phyloP scores from a whole-genome alignment of 225 moss, liverwort and hornwort genomes.

The Marchantia paleacea region DNA sequence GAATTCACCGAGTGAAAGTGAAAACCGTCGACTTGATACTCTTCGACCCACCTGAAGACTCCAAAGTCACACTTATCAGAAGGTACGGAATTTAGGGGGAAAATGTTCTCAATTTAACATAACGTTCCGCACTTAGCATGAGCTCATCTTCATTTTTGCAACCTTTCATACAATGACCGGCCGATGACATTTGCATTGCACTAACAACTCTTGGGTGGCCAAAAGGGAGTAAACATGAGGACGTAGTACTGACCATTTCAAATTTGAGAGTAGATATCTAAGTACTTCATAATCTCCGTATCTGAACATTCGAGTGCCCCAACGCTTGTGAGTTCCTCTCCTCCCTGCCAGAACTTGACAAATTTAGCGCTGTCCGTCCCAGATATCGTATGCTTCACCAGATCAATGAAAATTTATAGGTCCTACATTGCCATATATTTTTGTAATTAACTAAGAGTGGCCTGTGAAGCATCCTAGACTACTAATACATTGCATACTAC shows the following conservation, averaged over 20 bases:
- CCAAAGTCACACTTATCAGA: background rate
- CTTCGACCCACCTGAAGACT: slow-evolving; percentile 80
- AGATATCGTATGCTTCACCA: no score
- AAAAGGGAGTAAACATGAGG: background rate
- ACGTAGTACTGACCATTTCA: slow-evolving; percentile 71
- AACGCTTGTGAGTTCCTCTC: slow-evolving; percentile 89
- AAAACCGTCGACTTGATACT: slow-evolving; percentile 94
- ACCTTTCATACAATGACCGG: background rate
- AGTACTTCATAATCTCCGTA: slow-evolving; percentile 94
- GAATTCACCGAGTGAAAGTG: slow-evolving; percentile 91
- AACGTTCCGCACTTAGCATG: no score
- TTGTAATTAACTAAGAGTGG: no score
- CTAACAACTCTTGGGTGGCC: background rate
- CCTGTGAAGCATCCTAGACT: no score
- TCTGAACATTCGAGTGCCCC: slow-evolving; percentile 97
- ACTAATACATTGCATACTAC: background rate
- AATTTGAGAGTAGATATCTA: slow-evolving; percentile 89
- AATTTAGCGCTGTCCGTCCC: background rate
- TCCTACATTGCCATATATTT: background rate
- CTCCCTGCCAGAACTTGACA: slow-evolving; percentile 49
- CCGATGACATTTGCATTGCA: background rate
- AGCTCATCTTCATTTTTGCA: background rate
- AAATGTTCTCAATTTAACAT: no score
- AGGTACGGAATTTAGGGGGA: no score
- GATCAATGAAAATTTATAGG: no score